Evolutionary conservation across 2,329 filamentous ascomycete genomes (phyloP).

Genomic region (Aspergillus ochraceus): DNA sequence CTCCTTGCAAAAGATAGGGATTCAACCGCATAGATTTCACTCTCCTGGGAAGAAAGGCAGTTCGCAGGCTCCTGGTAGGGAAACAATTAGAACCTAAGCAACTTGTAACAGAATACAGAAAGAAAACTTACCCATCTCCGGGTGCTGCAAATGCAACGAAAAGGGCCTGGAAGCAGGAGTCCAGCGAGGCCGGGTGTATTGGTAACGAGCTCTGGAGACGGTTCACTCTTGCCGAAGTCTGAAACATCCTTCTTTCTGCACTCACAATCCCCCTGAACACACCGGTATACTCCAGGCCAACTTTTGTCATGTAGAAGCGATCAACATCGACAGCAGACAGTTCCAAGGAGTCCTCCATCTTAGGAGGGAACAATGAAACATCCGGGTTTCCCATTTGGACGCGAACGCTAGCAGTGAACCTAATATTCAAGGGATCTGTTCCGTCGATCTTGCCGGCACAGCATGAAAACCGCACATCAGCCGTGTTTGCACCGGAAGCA

Average conservation of each 20-base stretch:
- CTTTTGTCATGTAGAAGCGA: neutral
- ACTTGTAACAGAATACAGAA: neutral
- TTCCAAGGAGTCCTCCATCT: neutral
- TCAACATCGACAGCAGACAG: neutral
- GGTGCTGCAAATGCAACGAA: neutral
- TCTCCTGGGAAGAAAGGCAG: neutral
- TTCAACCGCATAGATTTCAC: neutral
- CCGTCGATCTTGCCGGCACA: neutral
- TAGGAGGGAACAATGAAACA: neutral
- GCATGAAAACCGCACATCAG: neutral
- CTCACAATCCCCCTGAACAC: neutral
- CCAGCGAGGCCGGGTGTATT: neutral
- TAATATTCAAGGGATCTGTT: neutral
- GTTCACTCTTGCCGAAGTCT: neutral
- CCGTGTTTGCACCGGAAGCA: neutral
- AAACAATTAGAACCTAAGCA: neutral
- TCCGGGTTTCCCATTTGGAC: neutral
- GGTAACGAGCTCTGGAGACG: neutral
- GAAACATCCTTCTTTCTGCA: neutral
- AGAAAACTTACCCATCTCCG: neutral
- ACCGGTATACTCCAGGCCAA: neutral
- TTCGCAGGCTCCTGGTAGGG: neutral
- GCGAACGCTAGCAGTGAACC: neutral
- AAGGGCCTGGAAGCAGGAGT: neutral
- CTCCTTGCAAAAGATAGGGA: neutral